Conservation (phyloP, 2,329 filamentous ascomycete genomes). For the Diaporthe caulivora region DNA sequence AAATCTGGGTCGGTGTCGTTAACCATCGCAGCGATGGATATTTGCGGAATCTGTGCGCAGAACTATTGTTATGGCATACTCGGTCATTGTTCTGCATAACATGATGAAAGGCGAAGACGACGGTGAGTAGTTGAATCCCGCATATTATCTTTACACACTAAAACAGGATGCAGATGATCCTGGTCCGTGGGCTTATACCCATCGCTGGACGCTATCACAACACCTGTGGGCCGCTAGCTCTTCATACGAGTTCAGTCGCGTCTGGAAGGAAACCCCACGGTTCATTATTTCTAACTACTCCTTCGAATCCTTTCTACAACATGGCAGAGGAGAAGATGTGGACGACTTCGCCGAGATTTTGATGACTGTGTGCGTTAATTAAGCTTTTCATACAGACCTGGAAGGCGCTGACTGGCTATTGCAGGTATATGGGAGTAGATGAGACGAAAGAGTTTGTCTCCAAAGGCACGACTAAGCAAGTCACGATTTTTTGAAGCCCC, state of each 20-base stretch:
- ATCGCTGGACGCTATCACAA: neutral
- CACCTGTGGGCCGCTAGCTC: neutral
- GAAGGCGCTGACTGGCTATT: neutral
- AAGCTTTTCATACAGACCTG: too few species aligned
- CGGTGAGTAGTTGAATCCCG: neutral
- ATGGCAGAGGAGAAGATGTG: constrained; percentile 12
- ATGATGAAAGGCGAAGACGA: constrained; percentile 42
- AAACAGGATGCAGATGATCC: neutral
- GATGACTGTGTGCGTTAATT: neutral
- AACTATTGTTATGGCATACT: constrained; percentile 49
- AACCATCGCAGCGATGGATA: constrained; percentile 47
- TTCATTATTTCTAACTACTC: constrained; percentile 13
- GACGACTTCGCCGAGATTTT: constrained; percentile 4
- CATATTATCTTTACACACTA: neutral
- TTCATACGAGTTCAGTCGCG: neutral
- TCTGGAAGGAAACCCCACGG: neutral
- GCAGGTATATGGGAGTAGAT: constrained; percentile 4
- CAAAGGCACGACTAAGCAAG: neutral
- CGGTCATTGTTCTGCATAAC: constrained; percentile 45
- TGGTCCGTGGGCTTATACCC: constrained; percentile 4
- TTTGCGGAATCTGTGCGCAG: constrained; percentile 50
- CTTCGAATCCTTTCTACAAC: neutral
- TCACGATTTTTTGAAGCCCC: rapidly evolving
- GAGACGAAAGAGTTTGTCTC: constrained; percentile 11
- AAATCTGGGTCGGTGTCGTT: neutral